Conservation (phyloP, 176 grass and related monocot genomes). For the Eragrostis curvula region DNA sequence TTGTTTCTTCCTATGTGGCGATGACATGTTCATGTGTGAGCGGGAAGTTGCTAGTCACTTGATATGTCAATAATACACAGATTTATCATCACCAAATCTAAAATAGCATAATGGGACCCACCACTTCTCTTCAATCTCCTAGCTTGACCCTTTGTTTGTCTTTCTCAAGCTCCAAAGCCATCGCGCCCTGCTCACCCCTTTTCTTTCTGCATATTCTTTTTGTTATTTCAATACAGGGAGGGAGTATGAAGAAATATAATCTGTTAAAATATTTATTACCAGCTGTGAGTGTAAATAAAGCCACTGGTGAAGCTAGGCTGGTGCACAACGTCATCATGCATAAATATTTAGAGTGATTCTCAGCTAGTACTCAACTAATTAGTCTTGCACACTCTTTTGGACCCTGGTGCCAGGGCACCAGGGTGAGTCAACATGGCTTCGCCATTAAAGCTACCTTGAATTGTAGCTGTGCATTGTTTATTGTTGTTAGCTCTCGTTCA, state of each 20-base stretch:
- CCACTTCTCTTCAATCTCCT: neutral
- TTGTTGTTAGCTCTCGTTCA: constrained; percentile 26
- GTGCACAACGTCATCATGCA: too few species aligned
- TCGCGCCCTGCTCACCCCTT: too few species aligned
- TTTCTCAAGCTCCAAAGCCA: neutral
- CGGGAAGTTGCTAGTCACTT: neutral
- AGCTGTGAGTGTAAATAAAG: neutral
- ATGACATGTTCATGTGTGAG: neutral
- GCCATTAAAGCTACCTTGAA: constrained; percentile 19
- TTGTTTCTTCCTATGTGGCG: neutral
- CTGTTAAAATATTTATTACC: neutral
- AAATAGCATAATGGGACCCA: neutral
- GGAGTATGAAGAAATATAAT: neutral
- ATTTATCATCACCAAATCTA: neutral
- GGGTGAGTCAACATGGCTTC: too few species aligned
- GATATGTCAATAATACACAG: neutral
- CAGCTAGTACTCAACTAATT: too few species aligned
- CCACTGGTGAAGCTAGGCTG: too few species aligned
- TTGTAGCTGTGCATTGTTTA: neutral
- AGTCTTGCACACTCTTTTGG: too few species aligned
- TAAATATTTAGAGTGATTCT: too few species aligned
- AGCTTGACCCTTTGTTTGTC: neutral
- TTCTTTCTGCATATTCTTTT: neutral
- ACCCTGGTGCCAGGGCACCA: too few species aligned
- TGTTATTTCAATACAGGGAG: neutral